These are phyloP conservation scores for Pholiota conissans DNA, from an alignment of 768 basidiomycete species.

Conservation along the genomic window DNA sequence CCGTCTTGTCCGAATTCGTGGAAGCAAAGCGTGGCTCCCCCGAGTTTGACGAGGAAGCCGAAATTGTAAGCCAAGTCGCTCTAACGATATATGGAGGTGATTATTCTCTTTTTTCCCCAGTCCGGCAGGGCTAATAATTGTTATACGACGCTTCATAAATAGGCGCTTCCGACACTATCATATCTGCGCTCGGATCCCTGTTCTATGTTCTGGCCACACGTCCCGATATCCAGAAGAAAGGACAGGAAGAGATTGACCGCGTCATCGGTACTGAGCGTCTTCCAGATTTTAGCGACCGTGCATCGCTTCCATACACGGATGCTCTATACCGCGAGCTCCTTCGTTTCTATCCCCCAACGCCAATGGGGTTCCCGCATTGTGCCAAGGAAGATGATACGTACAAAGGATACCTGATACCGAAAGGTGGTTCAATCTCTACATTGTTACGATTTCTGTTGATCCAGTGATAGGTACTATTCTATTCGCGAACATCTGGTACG, in stretches of 20 bases:
- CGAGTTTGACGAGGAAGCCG: not conserved
- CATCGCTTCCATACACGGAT: constrained; percentile 23
- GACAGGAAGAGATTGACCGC: constrained; percentile 31
- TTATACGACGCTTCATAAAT: not conserved
- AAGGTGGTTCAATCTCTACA: constrained; percentile 8
- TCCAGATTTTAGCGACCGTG: constrained; percentile 24
- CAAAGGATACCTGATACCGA: constrained; percentile 23
- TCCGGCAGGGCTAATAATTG: too few relatives aligned
- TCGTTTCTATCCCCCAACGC: constrained; percentile 8
- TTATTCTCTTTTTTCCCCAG: not conserved
- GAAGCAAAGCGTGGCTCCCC: too few relatives aligned
- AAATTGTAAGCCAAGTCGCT: too few relatives aligned
- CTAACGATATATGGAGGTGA: too few relatives aligned
- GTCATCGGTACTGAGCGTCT: constrained; percentile 29
- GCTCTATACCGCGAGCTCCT: constrained; percentile 15
- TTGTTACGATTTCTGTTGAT: too few relatives aligned
- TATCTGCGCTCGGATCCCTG: constrained; percentile 7
- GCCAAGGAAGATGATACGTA: constrained; percentile 22
- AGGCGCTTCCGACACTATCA: constrained; percentile 15
- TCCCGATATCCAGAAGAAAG: constrained; percentile 29
- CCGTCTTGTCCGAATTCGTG: too few relatives aligned
- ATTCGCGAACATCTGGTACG: constrained; percentile 1
- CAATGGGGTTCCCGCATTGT: constrained; percentile 20
- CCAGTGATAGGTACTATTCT: not conserved
- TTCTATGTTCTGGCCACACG: constrained; percentile 28